These are phyloP conservation scores for Lactarius hatsudake DNA, from an alignment of 768 basidiomycete genomes.

Conservation along the genomic window DNA sequence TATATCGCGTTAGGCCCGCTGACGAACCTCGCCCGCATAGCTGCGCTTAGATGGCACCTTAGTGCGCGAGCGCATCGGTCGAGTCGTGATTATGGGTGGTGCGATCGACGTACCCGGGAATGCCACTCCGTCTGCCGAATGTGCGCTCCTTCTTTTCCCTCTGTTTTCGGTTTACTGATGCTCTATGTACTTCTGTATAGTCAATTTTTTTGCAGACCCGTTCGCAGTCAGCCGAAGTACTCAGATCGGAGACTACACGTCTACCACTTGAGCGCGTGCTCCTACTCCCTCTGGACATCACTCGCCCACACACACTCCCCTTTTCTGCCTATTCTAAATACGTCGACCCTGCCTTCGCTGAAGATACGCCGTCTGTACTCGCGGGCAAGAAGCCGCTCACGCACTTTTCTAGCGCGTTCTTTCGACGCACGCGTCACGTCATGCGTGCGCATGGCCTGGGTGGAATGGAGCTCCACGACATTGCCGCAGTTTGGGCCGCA, in stretches of 20 bases:
- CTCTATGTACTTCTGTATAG: conserved; percentile 37
- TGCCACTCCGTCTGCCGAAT: conserved; percentile 77
- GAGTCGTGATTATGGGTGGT: conserved; percentile 92
- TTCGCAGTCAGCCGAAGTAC: conserved; percentile 72
- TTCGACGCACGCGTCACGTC: conserved; percentile 69
- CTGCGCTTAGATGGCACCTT: conserved; percentile 52
- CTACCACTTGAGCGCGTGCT: conserved; percentile 66
- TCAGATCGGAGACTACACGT: conserved; percentile 44
- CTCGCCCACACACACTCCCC: conserved; percentile 73
- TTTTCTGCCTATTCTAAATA: conserved; percentile 57
- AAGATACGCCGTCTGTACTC: conserved; percentile 47
- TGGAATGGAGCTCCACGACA: conserved; percentile 88
- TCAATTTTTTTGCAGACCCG: conserved; percentile 87
- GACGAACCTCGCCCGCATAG: conserved; percentile 74
- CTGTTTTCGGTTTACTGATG: neutral
- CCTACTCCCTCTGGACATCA: conserved; percentile 78
- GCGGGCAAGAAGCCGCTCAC: conserved; percentile 54
- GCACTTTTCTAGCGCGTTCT: conserved; percentile 79
- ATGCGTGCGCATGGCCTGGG: conserved; percentile 83
- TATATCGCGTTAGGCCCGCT: conserved; percentile 75
- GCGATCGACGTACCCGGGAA: conserved; percentile 91
- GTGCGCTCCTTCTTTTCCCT: conserved; percentile 42
- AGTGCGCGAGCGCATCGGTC: conserved; percentile 58
- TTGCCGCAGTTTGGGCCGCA: conserved; percentile 86
- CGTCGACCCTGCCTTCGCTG: conserved; percentile 63